Percentiles rank a stretch among this genome's conserved stretches.
These are phyloP conservation scores for Colletotrichum orbiculare DNA, from an alignment of 2,329 filamentous ascomycete species.

Conservation along the genomic window DNA sequence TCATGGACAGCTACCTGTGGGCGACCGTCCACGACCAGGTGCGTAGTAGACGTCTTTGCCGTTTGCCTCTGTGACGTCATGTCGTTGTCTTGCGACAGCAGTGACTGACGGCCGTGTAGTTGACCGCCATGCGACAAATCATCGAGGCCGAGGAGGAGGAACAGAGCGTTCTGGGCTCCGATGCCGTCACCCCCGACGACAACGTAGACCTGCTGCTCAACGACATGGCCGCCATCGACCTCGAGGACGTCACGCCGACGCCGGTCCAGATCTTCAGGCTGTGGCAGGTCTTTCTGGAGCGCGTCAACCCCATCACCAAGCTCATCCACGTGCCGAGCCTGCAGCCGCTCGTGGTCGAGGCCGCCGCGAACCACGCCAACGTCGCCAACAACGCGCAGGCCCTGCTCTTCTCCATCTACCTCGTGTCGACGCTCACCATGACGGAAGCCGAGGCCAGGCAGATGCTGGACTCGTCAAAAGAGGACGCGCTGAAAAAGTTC, in stretches of 20 bases:
- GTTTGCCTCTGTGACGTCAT: not conserved
- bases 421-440: constrained; percentile 37
- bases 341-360: constrained; percentile 73
- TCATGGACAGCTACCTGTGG: constrained; percentile 68
- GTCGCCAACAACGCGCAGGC: constrained; percentile 56
- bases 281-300: constrained; percentile 80
- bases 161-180: constrained; percentile 59
- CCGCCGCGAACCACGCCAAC: constrained; percentile 64
- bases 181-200: constrained; percentile 62
- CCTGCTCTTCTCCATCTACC: constrained; percentile 39
- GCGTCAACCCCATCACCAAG: constrained; percentile 80
- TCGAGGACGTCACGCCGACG: constrained; percentile 70
- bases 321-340: constrained; percentile 77
- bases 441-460: constrained; percentile 63
- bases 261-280: constrained; percentile 75
- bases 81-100: not conserved
- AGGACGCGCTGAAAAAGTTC: constrained; percentile 62
- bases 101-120: constrained; percentile 46
- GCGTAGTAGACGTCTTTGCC: constrained; percentile 39
- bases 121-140: constrained; percentile 69
- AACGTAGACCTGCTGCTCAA: constrained; percentile 63
- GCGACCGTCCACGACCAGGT: constrained; percentile 68
- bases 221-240: constrained; percentile 50
- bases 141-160: constrained; percentile 64
- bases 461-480: constrained; percentile 61